Conservation (phyloP, 2,329 filamentous ascomycete genomes). For the Cercospora sp. region DNA sequence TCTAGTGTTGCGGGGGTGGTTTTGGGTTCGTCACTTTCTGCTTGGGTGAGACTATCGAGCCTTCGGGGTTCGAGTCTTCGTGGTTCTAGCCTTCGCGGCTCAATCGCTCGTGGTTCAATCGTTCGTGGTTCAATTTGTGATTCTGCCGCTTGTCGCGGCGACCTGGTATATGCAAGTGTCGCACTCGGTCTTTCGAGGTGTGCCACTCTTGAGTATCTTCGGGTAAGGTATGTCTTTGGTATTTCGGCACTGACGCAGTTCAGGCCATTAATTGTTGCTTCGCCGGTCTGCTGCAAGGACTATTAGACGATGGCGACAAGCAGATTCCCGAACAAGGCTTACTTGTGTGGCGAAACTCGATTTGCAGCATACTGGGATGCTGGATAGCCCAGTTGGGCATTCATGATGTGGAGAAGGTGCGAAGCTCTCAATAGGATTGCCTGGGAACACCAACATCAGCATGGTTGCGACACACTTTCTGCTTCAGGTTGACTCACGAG, state of each 20-base stretch:
- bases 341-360: background rate
- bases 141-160: background rate
- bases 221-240: background rate
- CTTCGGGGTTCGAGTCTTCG: background rate
- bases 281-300: background rate
- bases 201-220: constrained; percentile 4
- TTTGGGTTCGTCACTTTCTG: background rate
- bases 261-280: background rate
- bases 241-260: constrained; percentile 3
- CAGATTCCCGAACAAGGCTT: background rate
- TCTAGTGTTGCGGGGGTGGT: background rate
- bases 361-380: background rate
- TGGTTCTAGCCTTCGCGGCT: background rate
- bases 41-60: background rate
- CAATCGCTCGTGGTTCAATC: background rate
- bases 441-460: background rate
- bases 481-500: background rate
- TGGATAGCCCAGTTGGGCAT: background rate
- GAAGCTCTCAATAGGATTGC: background rate
- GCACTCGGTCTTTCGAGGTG: background rate
- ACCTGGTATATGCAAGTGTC: background rate
- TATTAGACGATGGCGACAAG: background rate
- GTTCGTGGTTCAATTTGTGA: background rate
- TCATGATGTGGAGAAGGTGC: background rate
- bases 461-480: background rate